These are phyloP conservation scores for Aspergillus caelatus DNA, from an alignment of 2,329 filamentous ascomycete species.

Conservation along the genomic window DNA sequence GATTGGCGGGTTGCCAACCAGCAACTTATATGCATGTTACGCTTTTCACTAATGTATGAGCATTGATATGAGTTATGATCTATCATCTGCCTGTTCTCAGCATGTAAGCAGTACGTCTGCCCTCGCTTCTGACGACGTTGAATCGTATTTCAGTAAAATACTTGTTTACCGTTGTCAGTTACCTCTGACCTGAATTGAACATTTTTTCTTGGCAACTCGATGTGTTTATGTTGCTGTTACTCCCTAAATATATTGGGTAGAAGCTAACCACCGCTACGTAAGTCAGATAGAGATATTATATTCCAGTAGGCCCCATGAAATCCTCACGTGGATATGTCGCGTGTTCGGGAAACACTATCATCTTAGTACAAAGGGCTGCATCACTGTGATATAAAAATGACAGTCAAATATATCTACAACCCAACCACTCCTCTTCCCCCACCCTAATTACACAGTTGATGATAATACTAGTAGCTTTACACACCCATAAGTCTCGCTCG, in stretches of 20 bases:
- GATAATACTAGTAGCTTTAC: too few species aligned
- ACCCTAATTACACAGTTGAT: too few species aligned
- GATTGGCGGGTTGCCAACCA: neutral
- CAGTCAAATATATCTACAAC: too few species aligned
- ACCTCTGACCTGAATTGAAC: neutral
- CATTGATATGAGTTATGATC: neutral
- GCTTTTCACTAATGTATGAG: constrained; percentile 1
- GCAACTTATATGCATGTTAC: neutral
- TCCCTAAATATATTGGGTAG: neutral
- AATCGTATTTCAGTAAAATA: neutral
- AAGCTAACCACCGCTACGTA: too few species aligned
- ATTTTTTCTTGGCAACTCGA: neutral
- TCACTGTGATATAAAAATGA: too few species aligned
- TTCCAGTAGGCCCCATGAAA: too few species aligned
- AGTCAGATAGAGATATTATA: too few species aligned
- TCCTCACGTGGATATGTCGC: too few species aligned
- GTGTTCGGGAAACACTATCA: too few species aligned
- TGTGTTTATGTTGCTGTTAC: neutral
- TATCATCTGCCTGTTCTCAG: neutral
- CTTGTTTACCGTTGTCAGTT: neutral
- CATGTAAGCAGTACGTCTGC: neutral
- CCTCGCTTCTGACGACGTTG: neutral
- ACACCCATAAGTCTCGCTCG: too few species aligned
- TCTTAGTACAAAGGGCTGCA: too few species aligned
- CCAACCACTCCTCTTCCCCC: too few species aligned